A percentile compares a stretch with the other conserved stretches of the same genome.
phyloP scores from a whole-genome alignment of 768 basidiomycete genomes.

The Tricholomella constricta region DNA sequence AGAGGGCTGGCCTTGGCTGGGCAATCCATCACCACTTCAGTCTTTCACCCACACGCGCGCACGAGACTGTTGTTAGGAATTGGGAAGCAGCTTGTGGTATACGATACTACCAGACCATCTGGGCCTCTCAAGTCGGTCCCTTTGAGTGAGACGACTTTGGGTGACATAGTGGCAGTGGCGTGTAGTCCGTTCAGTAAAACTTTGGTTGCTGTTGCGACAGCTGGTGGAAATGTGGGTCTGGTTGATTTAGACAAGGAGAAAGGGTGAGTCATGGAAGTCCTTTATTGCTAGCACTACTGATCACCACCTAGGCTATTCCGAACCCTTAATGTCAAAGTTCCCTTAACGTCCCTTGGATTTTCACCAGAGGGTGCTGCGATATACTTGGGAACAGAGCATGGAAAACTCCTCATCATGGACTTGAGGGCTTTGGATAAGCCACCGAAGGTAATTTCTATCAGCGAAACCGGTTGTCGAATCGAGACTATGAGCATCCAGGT shows the following conservation, averaged over 20 bases:
- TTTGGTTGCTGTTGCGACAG: constrained; percentile 58
- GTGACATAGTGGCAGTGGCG: constrained; percentile 56
- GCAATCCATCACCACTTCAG: constrained; percentile 47
- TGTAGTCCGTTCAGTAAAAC: constrained; percentile 81
- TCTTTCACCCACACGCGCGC: constrained; percentile 66
- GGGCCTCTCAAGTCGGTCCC: constrained; percentile 54
- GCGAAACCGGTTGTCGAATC: constrained; percentile 48
- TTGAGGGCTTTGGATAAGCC: constrained; percentile 66
- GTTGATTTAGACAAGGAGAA: constrained; percentile 79
- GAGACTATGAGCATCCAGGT: constrained; percentile 63
- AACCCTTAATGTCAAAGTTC: constrained; percentile 51
- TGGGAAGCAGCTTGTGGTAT: constrained; percentile 57
- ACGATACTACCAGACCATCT: constrained; percentile 61
- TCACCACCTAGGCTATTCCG: constrained; percentile 53
- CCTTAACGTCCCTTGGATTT: constrained; percentile 63
- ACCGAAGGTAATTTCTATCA: constrained; percentile 55
- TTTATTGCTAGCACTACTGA: background rate
- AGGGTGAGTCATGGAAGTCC: constrained; percentile 42
- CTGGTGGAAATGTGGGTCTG: constrained; percentile 54
- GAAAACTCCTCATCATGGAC: constrained; percentile 64
- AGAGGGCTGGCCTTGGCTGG: constrained; percentile 48
- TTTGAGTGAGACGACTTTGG: constrained; percentile 43
- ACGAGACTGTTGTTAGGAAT: constrained; percentile 58
- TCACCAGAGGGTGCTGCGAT: constrained; percentile 69
- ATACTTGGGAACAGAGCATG: constrained; percentile 65